These are phyloP conservation scores for Pichia deserticola DNA, from an alignment of 805 yeast species.

Conservation along the genomic window DNA sequence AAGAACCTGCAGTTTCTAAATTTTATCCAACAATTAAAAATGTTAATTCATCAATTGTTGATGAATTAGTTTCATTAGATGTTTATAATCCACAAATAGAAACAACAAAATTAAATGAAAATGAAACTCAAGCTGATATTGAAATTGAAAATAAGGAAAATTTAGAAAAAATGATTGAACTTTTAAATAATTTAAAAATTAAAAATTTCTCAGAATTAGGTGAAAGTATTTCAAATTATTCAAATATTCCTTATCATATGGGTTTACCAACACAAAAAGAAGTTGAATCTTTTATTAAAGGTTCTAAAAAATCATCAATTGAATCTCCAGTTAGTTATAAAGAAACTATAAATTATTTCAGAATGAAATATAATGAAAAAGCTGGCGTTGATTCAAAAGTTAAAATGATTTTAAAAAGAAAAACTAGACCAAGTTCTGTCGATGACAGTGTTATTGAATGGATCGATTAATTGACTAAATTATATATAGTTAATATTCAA, in stretches of 20 bases:
- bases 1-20: slow-evolving; percentile 5
- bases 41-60: slow-evolving; percentile 54
- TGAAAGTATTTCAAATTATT: slow-evolving; percentile 31
- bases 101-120: no score
- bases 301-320: slow-evolving; percentile 51
- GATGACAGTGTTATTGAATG: slow-evolving; percentile 41
- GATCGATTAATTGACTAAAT: slow-evolving; percentile 15
- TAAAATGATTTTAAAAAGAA: slow-evolving; percentile 50
- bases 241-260: slow-evolving; percentile 49
- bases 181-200: slow-evolving; percentile 31
- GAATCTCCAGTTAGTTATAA: slow-evolving; percentile 51
- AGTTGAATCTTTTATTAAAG: slow-evolving; percentile 59
- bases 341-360: slow-evolving; percentile 63
- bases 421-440: slow-evolving; percentile 37
- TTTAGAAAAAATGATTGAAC: slow-evolving; percentile 16
- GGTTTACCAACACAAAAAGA: slow-evolving; percentile 74
- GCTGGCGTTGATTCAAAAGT: slow-evolving; percentile 60
- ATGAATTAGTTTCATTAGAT: slow-evolving; percentile 34
- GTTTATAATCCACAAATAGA: slow-evolving; percentile 19
- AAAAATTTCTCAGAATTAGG: slow-evolving; percentile 28
- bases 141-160: slow-evolving; percentile 9
- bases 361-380: slow-evolving; percentile 39
- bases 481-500: neutral
- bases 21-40: slow-evolving; percentile 49
- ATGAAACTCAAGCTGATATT: neutral